Percentiles rank a stretch among this genome's conserved stretches.
Conservation (phyloP, 306 rosid species). For the Bauhinia variegata region DNA sequence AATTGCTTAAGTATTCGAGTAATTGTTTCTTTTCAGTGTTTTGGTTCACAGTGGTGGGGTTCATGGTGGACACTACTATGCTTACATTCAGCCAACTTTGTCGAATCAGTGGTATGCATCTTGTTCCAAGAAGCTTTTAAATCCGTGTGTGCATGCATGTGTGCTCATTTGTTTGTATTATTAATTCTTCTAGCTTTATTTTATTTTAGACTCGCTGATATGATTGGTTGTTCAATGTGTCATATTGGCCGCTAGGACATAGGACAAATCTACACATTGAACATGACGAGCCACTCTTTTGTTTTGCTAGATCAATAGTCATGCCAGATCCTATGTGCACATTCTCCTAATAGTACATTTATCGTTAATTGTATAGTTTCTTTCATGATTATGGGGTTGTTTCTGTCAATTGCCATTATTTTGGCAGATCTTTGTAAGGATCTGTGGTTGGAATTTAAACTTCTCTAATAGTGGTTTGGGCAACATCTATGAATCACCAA, state of each 20-base stretch:
- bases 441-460: no score
- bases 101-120: constrained; percentile 82
- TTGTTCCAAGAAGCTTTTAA: constrained; percentile 12
- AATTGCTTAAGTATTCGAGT: background rate
- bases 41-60: constrained; percentile 97
- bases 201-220: background rate
- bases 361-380: no score
- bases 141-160: no score
- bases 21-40: constrained; percentile 65
- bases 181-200: background rate
- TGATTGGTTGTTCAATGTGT: background rate
- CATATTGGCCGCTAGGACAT: background rate
- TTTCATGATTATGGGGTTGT: no score
- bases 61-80: constrained; percentile 96
- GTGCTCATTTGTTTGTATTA: no score
- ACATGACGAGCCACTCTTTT: background rate
- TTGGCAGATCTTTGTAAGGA: no score
- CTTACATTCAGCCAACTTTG: constrained; percentile 85
- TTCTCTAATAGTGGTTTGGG: no score
- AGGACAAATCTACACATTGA: background rate
- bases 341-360: background rate
- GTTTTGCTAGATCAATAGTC: background rate
- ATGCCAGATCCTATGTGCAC: background rate
- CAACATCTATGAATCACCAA: no score
- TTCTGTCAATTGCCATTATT: no score